Base-by-base conservation (phyloP, 1,284 basidiomycete species). In the Apiotrichum brassicae region DNA sequence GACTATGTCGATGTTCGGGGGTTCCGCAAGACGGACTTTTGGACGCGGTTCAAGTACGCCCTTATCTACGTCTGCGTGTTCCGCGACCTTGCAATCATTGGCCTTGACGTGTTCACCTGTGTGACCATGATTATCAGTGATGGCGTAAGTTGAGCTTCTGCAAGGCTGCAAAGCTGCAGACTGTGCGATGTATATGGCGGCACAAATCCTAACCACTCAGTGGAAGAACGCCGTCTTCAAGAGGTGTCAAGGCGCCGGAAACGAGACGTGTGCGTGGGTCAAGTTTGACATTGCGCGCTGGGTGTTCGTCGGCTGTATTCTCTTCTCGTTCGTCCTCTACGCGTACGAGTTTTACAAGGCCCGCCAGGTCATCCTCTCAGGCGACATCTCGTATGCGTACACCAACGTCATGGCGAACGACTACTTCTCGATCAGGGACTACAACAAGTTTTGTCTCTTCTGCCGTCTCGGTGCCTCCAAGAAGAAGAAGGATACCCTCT, bases 401-500 rank as follows among this genome's bases (percentile, higher is more conserved):
- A 97, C 93, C 61, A 97, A 97, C 67, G 82, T 97, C 64, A 87
- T 97, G 84, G 91, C 91, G 58, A 92, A 97, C 73, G 82, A 92
- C 70, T 94, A 93, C 70, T 93, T 92, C 73, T 90, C 87, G 35
- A 81, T 95, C 45, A 82, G 87, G 49, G 90, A 87, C 40, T 98
- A 97, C 71, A 85, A 95, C 70, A 88, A 95, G 72, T 97, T 95
- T 69, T 97, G 94, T 74, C 92, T 98, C 77, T 98, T 97, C 72
- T 85, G 86, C 61, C 91, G 95, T 63, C 97, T 98, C 75, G 85
- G 86, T 65, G 85, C 88, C 65, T 97, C 93, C 28, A 94, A 90
- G 26, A 97, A 95, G 80, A 85, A 84, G 62, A 92, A 86, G 72
- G 94, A 98, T 72, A 90, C 95, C 66, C 90, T 97, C 73, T 91